Percentiles rank a stretch among this genome's conserved stretches.
phyloP scores from a whole-genome alignment of 768 basidiomycete species.

The Russula brevipes region DNA sequence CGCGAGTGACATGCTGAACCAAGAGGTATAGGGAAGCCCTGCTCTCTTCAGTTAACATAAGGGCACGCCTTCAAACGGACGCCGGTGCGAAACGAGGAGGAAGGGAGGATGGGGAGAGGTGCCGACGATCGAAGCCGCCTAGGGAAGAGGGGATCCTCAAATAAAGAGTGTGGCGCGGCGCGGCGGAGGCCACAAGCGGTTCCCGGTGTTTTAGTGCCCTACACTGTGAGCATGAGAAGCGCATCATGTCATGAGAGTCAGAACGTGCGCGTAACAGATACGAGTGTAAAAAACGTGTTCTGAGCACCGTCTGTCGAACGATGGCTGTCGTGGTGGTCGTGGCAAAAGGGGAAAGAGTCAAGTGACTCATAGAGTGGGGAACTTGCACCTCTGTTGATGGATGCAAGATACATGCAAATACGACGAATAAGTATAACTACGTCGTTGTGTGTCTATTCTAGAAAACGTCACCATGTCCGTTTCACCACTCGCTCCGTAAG shows the following conservation, averaged over 20 bases:
- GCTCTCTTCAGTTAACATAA: constrained; percentile 58
- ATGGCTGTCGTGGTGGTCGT: constrained; percentile 10
- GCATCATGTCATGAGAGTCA: constrained; percentile 10
- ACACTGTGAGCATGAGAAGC: constrained; percentile 18
- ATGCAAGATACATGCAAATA: no score
- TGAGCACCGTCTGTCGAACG: background rate
- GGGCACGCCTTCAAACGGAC: constrained; percentile 15
- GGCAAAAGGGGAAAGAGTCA: background rate
- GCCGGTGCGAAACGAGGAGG: background rate
- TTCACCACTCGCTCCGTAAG: constrained; percentile 65
- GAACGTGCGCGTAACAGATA: constrained; percentile 21
- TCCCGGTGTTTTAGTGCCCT: constrained; percentile 1
- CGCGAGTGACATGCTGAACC: constrained; percentile 87
- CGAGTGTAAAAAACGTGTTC: background rate
- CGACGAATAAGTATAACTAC: background rate
- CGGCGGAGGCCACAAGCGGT: background rate
- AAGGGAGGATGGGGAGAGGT: background rate
- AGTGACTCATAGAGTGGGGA: background rate
- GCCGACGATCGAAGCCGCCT: constrained; percentile 8
- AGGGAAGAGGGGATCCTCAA: constrained; percentile 2
- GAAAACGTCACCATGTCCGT: constrained; percentile 44
- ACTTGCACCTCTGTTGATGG: no score
- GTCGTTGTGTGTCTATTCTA: constrained; percentile 4
- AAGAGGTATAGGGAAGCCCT: constrained; percentile 78
- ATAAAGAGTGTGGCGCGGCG: background rate